phyloP scores from a whole-genome alignment of 106 monocot genomes.

The Allium cepa region DNA sequence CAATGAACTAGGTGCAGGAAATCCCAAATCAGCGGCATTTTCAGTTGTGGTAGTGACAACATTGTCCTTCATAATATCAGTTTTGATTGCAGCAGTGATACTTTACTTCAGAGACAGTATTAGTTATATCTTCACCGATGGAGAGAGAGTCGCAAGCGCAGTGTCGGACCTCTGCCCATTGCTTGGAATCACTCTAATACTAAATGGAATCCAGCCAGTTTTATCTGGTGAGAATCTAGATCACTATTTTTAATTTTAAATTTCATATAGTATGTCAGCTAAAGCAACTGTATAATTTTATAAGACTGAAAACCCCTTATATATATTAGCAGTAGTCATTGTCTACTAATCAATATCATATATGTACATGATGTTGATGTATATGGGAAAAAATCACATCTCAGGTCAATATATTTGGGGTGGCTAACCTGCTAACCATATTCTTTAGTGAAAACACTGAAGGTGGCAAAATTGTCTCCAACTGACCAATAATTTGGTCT shows the following conservation, averaged over 20 bases:
- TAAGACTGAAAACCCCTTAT: no score
- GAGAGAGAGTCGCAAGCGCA: slow-evolving; percentile 57
- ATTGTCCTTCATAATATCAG: slow-evolving; percentile 33
- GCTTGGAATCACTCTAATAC: slow-evolving; percentile 62
- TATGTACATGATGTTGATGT: no score
- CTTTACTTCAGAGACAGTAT: slow-evolving; percentile 47
- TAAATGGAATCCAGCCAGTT: slow-evolving; percentile 85
- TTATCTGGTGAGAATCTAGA: slow-evolving; percentile 37
- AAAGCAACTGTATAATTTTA: no score
- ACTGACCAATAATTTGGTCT: background rate
- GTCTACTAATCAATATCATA: no score
- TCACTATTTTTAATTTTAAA: background rate
- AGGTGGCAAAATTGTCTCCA: background rate
- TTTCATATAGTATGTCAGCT: no score
- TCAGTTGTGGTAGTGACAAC: slow-evolving; percentile 69
- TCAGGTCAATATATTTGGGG: background rate
- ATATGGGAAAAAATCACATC: no score
- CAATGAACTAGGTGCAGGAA: slow-evolving; percentile 85
- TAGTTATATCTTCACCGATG: slow-evolving; percentile 79
- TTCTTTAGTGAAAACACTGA: background rate
- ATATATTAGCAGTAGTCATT: no score
- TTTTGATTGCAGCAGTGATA: slow-evolving; percentile 27
- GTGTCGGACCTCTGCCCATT: slow-evolving; percentile 78
- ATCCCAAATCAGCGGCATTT: slow-evolving; percentile 75
- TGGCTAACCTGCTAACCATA: background rate